A percentile compares a stretch with the other conserved stretches of the same genome.
Evolutionary conservation across 768 basidiomycete genomes (phyloP).

Genomic region (Boletus coccyginus): DNA sequence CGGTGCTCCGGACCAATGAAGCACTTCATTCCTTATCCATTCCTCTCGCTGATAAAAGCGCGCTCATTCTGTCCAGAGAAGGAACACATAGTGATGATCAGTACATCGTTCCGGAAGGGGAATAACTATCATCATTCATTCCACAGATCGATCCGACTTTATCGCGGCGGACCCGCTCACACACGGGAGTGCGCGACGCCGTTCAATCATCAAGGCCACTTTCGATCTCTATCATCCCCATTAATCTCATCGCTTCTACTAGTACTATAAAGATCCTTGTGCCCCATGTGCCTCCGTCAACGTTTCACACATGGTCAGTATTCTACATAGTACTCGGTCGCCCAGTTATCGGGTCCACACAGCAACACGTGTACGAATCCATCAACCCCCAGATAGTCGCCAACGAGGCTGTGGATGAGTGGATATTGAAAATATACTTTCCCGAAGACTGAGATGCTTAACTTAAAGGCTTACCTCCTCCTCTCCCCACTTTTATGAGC

Average conservation of each 20-base stretch:
- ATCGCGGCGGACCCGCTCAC: constrained; percentile 12
- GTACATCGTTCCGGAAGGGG: constrained; percentile 6
- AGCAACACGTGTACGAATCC: constrained; percentile 13
- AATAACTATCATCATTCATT: constrained; percentile 2
- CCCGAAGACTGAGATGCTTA: neutral
- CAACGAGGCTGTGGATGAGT: constrained; percentile 1
- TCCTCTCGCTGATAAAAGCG: neutral
- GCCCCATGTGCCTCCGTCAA: neutral
- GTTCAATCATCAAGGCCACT: constrained; percentile 13
- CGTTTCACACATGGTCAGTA: constrained; percentile 2
- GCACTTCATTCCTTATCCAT: neutral
- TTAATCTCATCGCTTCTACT: neutral
- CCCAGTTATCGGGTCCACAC: neutral
- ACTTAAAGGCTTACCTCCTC: constrained; percentile 1
- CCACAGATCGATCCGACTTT: constrained; percentile 21
- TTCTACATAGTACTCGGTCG: neutral
- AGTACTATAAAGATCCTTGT: neutral
- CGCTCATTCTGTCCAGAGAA: constrained; percentile 5
- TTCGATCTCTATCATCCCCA: constrained; percentile 5
- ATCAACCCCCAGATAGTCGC: neutral
- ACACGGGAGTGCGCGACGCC: constrained; percentile 5
- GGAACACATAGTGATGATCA: constrained; percentile 11
- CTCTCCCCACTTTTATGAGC: neutral
- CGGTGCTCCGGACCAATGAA: neutral
- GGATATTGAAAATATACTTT: constrained; percentile 5